These are phyloP conservation scores for Clitopilus hobsonii DNA, from an alignment of 768 basidiomycete genomes.

Conservation along the genomic window DNA sequence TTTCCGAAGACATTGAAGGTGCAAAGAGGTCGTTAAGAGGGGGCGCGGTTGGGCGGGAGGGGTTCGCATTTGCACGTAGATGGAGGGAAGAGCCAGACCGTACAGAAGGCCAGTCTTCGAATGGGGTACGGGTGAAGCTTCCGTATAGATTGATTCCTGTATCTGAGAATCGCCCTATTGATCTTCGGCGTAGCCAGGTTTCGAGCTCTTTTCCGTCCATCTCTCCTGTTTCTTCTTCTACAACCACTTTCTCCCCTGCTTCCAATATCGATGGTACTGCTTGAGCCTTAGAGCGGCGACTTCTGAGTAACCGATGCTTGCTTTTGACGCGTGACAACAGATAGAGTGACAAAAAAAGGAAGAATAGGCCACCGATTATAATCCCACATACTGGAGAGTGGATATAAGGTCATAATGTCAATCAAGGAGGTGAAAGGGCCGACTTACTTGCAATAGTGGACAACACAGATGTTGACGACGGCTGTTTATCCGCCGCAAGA, in stretches of 20 bases:
- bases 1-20: not conserved
- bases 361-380: not conserved
- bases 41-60: not conserved
- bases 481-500: not conserved
- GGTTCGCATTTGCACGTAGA: not conserved
- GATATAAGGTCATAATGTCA: not conserved
- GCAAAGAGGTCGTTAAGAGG: not conserved
- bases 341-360: not conserved
- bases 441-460: not conserved
- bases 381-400: not conserved
- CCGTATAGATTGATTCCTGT: not conserved
- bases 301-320: not conserved
- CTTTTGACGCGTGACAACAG: not conserved
- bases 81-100: not conserved
- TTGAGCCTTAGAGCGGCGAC: no score
- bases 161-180: not conserved
- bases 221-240: not conserved
- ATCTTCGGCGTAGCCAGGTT: not conserved
- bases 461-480: not conserved
- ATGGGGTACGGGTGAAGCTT: not conserved
- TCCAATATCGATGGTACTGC: not conserved
- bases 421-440: not conserved
- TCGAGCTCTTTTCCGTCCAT: not conserved
- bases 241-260: not conserved
- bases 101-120: not conserved